These are phyloP conservation scores for Solanum hybrid DNA, from an alignment of 305 asterid species.

Conservation along the genomic window DNA sequence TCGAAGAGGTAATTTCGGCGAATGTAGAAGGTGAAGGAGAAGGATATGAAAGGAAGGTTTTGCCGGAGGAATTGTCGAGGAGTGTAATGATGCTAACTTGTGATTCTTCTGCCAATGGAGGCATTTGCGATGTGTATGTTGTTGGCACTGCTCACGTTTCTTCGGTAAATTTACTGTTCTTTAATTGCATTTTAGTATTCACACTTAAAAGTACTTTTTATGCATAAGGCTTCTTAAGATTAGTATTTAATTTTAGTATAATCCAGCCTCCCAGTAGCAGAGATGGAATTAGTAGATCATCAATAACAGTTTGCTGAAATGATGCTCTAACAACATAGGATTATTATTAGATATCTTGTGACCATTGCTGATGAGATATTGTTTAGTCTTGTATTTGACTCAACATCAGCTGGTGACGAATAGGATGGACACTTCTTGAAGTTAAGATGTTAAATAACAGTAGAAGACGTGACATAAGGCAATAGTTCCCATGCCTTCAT, in stretches of 20 bases:
- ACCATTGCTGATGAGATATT: background rate
- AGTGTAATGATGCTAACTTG: conserved; percentile 55
- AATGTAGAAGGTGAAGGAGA: background rate
- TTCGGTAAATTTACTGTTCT: conserved; percentile 25
- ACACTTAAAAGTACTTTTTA: background rate
- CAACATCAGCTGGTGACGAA: background rate
- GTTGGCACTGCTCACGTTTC: conserved; percentile 84
- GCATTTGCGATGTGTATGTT: conserved; percentile 70
- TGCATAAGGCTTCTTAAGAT: background rate
- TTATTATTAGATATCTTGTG: background rate
- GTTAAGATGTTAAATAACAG: background rate
- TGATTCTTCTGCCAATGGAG: conserved; percentile 58
- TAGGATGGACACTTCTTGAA: background rate
- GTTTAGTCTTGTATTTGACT: background rate
- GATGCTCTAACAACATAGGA: background rate
- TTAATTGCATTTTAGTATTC: background rate
- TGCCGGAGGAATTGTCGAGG: conserved; percentile 60
- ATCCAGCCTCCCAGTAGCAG: background rate
- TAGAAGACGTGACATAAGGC: background rate
- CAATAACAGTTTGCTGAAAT: background rate
- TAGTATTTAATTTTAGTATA: background rate
- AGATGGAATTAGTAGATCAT: background rate
- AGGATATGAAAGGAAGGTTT: conserved; percentile 36
- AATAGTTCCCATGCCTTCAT: background rate
- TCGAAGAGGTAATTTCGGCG: background rate